Evolutionary conservation across 345 rosid genomes (phyloP).

Genomic region (Eucalyptus camaldulensis): DNA sequence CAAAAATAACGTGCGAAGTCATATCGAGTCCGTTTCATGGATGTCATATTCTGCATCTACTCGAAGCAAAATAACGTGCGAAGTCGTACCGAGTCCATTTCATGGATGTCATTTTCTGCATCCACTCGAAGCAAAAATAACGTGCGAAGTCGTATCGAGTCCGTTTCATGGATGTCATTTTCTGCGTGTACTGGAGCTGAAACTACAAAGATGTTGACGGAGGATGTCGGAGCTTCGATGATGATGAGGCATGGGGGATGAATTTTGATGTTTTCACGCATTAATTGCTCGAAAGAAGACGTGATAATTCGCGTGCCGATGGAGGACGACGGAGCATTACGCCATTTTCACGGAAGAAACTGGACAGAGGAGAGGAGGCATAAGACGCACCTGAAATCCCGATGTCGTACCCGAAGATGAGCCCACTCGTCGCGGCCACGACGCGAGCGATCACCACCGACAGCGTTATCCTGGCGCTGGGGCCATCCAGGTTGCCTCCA

Average conservation of each 20-base stretch:
- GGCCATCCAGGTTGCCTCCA: conserved; percentile 4
- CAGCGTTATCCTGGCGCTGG: conserved; percentile 26
- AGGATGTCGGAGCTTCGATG: not conserved
- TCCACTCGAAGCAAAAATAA: not conserved
- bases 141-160: not conserved
- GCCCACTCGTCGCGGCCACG: conserved; percentile 75
- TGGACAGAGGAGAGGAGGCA: not conserved
- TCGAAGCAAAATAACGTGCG: not conserved
- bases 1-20: not conserved
- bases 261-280: not conserved
- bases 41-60: not conserved
- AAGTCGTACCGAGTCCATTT: not conserved
- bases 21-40: not conserved
- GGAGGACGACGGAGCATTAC: not conserved
- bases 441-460: conserved; percentile 55
- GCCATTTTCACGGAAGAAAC: not conserved
- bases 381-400: conserved; percentile 54
- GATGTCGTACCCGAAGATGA: conserved; percentile 72
- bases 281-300: not conserved
- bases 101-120: not conserved
- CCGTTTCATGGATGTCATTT: not conserved
- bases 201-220: not conserved
- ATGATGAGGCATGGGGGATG: not conserved
- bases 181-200: not conserved
- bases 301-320: not conserved